Percentiles rank a stretch among this genome's conserved stretches.
These are phyloP conservation scores for Calonectria henricotiae DNA, from an alignment of 2,329 filamentous ascomycete species.

Conservation along the genomic window DNA sequence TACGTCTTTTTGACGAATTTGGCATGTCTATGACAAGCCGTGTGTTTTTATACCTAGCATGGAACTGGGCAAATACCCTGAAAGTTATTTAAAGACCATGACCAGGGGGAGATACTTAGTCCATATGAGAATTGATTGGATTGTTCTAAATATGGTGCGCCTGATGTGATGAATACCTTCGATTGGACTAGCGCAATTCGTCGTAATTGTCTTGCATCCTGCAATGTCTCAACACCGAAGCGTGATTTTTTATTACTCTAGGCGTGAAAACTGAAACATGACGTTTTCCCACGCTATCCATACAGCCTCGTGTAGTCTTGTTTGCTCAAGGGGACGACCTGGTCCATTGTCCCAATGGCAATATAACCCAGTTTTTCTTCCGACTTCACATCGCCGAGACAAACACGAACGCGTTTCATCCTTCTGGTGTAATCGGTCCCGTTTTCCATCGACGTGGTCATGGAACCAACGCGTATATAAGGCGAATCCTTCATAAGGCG, in stretches of 20 bases:
- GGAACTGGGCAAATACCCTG: conserved; percentile 27
- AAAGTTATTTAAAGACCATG: conserved; percentile 18
- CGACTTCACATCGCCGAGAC: conserved; percentile 29
- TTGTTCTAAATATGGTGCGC: background rate
- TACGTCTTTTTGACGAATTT: background rate
- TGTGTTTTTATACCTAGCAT: conserved; percentile 9
- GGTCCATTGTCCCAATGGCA: conserved; percentile 25
- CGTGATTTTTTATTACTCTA: background rate
- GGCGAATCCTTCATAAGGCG: conserved; percentile 33
- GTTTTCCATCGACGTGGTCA: conserved; percentile 28
- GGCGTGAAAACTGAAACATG: too few species aligned
- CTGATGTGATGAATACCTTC: background rate
- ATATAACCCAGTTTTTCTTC: conserved; percentile 32
- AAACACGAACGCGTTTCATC: conserved; percentile 28
- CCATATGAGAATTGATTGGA: conserved; percentile 17
- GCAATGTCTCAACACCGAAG: background rate
- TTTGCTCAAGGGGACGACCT: background rate
- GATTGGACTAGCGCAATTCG: too few species aligned
- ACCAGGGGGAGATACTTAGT: background rate
- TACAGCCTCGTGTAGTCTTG: conserved; percentile 8
- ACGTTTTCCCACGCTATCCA: background rate
- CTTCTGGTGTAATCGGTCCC: conserved; percentile 30
- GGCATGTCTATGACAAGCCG: conserved; percentile 10
- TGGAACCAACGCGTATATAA: conserved; percentile 19
- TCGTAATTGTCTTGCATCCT: too few species aligned